Conservation (phyloP, 2,329 filamentous ascomycete species). For the Juglanconis oblonga region DNA sequence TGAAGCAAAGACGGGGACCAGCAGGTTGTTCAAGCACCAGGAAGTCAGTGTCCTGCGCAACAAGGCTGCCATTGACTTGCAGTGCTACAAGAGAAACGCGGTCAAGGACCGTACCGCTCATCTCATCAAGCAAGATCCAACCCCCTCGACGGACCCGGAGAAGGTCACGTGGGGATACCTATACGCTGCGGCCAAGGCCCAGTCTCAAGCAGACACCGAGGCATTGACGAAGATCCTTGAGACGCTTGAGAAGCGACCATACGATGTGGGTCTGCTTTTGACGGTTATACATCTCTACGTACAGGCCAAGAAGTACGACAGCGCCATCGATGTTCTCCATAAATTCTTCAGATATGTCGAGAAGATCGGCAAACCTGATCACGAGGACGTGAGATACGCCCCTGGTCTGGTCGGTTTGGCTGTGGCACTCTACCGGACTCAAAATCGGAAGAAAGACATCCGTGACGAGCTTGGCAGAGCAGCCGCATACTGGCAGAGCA, state of each 20-base stretch:
- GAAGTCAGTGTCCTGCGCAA: slow-evolving; percentile 60
- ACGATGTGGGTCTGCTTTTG: slow-evolving; percentile 76
- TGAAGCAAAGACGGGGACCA: slow-evolving; percentile 47
- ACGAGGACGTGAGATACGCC: slow-evolving; percentile 71
- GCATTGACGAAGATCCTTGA: slow-evolving; percentile 68
- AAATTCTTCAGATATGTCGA: slow-evolving; percentile 72
- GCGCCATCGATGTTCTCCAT: slow-evolving; percentile 74
- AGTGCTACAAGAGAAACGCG: slow-evolving; percentile 65
- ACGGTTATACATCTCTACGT: slow-evolving; percentile 82
- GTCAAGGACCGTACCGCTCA: slow-evolving; percentile 48
- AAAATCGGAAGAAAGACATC: slow-evolving; percentile 70
- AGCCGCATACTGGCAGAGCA: slow-evolving; percentile 72
- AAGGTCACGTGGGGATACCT: slow-evolving; percentile 42
- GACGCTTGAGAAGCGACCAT: slow-evolving; percentile 69
- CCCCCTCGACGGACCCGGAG: slow-evolving; percentile 25
- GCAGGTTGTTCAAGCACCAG: slow-evolving; percentile 73
- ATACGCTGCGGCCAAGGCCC: slow-evolving; percentile 70
- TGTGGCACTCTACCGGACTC: slow-evolving; percentile 73
- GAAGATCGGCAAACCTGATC: slow-evolving; percentile 49
- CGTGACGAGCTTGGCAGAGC: slow-evolving; percentile 75
- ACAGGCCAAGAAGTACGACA: slow-evolving; percentile 65
- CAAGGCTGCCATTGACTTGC: slow-evolving; percentile 60
- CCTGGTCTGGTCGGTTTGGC: slow-evolving; percentile 81
- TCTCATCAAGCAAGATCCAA: slow-evolving; percentile 32
- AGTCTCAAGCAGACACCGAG: slow-evolving; percentile 60